Base-by-base conservation (phyloP, 1,284 basidiomycete genomes). In the Dichomitus squalens region DNA sequence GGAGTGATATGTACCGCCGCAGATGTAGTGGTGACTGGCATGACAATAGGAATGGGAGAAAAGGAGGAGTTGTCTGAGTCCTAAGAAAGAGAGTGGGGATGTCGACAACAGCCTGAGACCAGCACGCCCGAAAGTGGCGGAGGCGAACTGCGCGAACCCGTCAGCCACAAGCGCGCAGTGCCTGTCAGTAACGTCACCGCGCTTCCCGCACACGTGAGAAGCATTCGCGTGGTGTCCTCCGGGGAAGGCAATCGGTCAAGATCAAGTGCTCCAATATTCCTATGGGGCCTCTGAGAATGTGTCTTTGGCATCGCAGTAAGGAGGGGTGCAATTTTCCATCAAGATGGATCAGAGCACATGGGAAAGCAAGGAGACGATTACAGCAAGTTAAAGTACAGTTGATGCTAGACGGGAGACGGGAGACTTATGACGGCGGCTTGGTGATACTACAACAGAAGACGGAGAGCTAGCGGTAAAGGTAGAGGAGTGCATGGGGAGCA, bases 1-100 rank as follows among this genome's bases (percentile, higher is more conserved):
- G 81, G 83, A 3, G 81, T 76, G 49, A 85, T 83, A 66, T 83
- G 77, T 0, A 79, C 65, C 3, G 83, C 82, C 12, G 82, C 81
- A 29, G 81, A 79, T 5, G 75, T 61, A 1, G 82, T 85, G 25
- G 75, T 78, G 41, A 84, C 80, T 18, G 80, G 76, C 83, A 84
- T 84, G 54, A 18, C 12, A 9, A n/a, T 7, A 46, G 18, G 11
- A 8, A 2, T n/a, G 27, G 7, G n/a, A 12, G 43, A 8, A 33
- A 9, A 46, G 29, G n/a, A 34, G 31, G 8, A 18, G 18, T 20
- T 31, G 29, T 3, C 18, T 9, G 16, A 29, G 9, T 6, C 7
- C 31, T 33, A 12, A 7, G 31, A 27, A 2, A 29, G 5, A 25
- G 18, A 29, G 6, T 12, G 6, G 18, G 41, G 5, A 27, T 2